Evolutionary conservation across 345 rosid species (phyloP), one percentile per base, ranked within the genome.

Genomic region (Arabidopsis arenosa): DNA sequence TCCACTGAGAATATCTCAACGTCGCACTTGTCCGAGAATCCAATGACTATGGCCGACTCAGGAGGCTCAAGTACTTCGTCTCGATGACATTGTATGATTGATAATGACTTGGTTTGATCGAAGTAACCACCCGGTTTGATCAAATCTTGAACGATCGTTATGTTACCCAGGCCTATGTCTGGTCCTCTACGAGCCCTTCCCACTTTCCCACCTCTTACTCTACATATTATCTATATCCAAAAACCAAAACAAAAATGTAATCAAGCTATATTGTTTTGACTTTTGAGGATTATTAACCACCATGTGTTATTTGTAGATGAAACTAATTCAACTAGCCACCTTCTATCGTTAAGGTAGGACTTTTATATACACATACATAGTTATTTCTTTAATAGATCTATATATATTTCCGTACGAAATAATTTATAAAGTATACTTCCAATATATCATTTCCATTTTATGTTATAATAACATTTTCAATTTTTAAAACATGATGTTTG

Each of bases 1-100:
- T 83, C 90, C 3, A 89, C 65, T 0, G 57, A 17, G 44, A 85
- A 90, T 84, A 89, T 87, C 69, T 92, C 97, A 2, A 89, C 86
- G 7, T 88, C 86, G 11, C 89, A 89, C 61, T 86, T 90, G 28
- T 88, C 92, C 1, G 97, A 92, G 68, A 74, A 88, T 4, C 85
- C 97, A 36, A 92, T 82, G 26, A 92, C 86, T 76, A 82, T 73
- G 12, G 92, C 96, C 15, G 84, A 88, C 15, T 60, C n/a, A 2
- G 97, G 97, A 45, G 86, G 86, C 63, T 88, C 88, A 83, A 84
- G 80, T 1, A 88, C 90, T 79, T 92, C 96, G 77, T 92, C 97
- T 53, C 76, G 89, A 43, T 92, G 96, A 53, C 92, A 85, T 68
- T 92, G 85, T 5, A 92, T 88, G 5, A 92, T 86, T 1, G 79